Evolutionary conservation across 2,329 filamentous ascomycete genomes (phyloP).

Genomic region (Cytospora schulzeri): DNA sequence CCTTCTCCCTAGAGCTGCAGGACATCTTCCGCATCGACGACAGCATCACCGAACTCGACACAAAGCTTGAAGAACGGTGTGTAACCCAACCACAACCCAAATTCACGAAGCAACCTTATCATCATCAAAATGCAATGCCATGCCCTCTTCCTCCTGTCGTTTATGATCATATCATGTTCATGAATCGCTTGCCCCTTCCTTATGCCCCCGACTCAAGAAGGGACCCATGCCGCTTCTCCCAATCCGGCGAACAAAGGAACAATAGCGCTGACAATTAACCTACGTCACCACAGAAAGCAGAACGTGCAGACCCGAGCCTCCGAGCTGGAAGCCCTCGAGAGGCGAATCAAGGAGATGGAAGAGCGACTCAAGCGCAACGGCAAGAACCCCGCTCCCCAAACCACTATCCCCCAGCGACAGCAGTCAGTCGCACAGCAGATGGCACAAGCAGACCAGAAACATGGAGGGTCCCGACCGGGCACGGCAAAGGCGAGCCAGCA

Average conservation of each 20-base stretch:
- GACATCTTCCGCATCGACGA: constrained; percentile 88
- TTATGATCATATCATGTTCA: neutral
- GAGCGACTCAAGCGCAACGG: constrained; percentile 61
- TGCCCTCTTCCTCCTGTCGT: constrained; percentile 12
- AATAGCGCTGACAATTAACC: constrained; percentile 21
- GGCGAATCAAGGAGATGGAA: constrained; percentile 82
- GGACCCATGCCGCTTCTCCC: neutral
- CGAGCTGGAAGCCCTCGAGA: constrained; percentile 85
- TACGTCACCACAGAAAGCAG: constrained; percentile 66
- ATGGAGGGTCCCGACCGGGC: constrained; percentile 55
- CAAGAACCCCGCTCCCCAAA: constrained; percentile 30
- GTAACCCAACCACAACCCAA: constrained; percentile 36
- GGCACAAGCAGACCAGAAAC: constrained; percentile 32
- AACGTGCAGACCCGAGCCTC: constrained; percentile 71
- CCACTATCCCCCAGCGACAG: constrained; percentile 36
- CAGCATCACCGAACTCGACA: constrained; percentile 61
- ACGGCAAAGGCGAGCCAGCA: constrained; percentile 53
- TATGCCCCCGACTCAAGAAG: neutral
- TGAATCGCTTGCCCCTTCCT: neutral
- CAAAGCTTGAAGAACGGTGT: constrained; percentile 81
- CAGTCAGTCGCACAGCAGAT: constrained; percentile 33
- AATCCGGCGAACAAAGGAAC: constrained; percentile 8
- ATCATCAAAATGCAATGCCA: constrained; percentile 3
- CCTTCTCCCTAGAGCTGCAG: constrained; percentile 84
- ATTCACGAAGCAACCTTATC: neutral